These are phyloP conservation scores for Paecilomyces formosus DNA, from an alignment of 2,329 filamentous ascomycete genomes.

Conservation along the genomic window DNA sequence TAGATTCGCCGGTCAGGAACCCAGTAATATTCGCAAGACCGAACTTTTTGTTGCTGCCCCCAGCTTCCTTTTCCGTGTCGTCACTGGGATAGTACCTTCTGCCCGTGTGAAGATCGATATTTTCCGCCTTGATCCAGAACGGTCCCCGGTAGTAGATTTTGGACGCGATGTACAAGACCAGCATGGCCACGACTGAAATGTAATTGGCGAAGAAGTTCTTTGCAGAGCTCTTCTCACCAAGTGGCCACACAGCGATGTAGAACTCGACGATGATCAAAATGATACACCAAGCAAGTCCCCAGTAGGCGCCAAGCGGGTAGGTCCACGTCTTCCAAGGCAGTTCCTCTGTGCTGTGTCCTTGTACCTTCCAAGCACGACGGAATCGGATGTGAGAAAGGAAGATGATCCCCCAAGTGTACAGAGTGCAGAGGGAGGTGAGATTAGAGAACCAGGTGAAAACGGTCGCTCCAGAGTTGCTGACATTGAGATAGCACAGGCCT, in stretches of 20 bases:
- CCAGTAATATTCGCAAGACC: neutral
- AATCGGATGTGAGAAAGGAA: constrained; percentile 39
- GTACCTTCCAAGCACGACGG: constrained; percentile 33
- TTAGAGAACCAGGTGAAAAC: constrained; percentile 45
- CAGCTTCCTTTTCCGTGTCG: neutral
- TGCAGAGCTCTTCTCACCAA: constrained; percentile 25
- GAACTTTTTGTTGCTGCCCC: neutral
- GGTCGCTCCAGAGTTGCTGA: constrained; percentile 30
- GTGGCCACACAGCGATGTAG: constrained; percentile 41
- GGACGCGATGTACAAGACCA: constrained; percentile 36
- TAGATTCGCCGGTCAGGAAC: neutral
- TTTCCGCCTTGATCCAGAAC: constrained; percentile 24
- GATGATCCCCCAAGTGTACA: constrained; percentile 40
- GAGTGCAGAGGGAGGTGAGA: constrained; percentile 38
- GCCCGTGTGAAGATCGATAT: constrained; percentile 26
- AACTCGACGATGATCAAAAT: constrained; percentile 42
- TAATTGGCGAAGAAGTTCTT: constrained; percentile 43
- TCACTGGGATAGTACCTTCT: neutral
- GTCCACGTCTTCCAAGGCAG: constrained; percentile 40
- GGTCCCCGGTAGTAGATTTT: constrained; percentile 32
- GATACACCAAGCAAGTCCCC: constrained; percentile 38
- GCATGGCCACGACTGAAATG: constrained; percentile 35
- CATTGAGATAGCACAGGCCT: constrained; percentile 38
- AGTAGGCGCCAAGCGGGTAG: constrained; percentile 38
- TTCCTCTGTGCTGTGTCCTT: constrained; percentile 28